phyloP scores from a whole-genome alignment of 495 filamentous ascomycete species.

The Penicillium herquei region DNA sequence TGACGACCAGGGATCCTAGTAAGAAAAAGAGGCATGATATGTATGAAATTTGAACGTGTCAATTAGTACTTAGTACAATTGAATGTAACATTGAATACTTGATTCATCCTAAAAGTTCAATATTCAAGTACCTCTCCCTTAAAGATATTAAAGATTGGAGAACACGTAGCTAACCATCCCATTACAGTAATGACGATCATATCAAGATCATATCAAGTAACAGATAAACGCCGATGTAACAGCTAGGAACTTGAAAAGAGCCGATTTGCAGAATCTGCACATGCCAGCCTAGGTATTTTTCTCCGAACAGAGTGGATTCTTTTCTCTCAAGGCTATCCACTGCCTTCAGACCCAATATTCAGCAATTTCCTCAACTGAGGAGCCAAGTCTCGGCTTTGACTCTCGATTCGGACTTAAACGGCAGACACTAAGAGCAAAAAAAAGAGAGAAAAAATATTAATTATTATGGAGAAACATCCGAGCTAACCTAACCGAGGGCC shows the following conservation, averaged over 20 bases:
- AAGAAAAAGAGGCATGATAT: too few relatives aligned
- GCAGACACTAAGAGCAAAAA: background rate
- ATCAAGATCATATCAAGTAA: background rate
- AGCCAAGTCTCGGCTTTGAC: conserved; percentile 15
- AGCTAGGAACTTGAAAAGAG: too few relatives aligned
- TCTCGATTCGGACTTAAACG: conserved; percentile 10
- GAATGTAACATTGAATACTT: background rate
- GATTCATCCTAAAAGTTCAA: too few relatives aligned
- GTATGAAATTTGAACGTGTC: too few relatives aligned
- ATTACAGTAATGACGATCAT: background rate
- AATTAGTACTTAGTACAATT: background rate
- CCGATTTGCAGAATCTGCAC: conserved; percentile 15
- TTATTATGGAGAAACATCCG: conserved; percentile 3
- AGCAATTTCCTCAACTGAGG: conserved; percentile 6
- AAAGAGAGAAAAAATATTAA: conserved; percentile 1
- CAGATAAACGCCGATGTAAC: too few relatives aligned
- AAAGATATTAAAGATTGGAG: background rate
- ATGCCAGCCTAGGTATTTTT: conserved; percentile 16
- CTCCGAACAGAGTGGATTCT: conserved; percentile 1
- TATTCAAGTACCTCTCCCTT: too few relatives aligned
- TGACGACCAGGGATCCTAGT: too few relatives aligned
- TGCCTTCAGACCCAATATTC: conserved; percentile 8
- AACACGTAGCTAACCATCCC: background rate
- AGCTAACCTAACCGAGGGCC: conserved; percentile 15
- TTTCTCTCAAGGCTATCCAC: background rate